Conservation (phyloP, 495 filamentous ascomycete species). For the Trichoderma orchidacearum region DNA sequence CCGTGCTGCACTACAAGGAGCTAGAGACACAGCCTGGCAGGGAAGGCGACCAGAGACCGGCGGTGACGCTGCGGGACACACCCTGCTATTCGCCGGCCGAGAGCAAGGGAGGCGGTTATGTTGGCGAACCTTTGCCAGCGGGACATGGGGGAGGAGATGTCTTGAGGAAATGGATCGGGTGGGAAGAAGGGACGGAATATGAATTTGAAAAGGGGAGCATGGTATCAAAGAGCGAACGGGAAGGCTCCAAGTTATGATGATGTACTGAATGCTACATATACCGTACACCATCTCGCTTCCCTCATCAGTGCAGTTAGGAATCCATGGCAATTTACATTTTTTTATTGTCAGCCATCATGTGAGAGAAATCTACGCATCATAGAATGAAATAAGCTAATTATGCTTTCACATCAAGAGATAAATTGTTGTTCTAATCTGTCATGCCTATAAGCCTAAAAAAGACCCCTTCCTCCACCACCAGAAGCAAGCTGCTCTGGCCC, state of each 20-base stretch:
- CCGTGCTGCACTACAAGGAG: conserved; percentile 63
- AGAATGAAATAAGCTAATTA: neutral
- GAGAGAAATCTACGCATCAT: neutral
- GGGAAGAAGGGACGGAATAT: conserved; percentile 59
- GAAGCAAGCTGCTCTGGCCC: too few relatives aligned
- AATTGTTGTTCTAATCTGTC: neutral
- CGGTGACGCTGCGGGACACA: conserved; percentile 53
- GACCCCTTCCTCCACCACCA: neutral
- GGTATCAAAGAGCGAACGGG: conserved; percentile 24
- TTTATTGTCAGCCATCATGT: neutral
- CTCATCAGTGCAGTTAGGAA: too few relatives aligned
- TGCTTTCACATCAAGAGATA: neutral
- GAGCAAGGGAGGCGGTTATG: conserved; percentile 48
- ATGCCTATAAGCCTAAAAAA: conserved; percentile 1
- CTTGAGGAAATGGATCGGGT: conserved; percentile 64
- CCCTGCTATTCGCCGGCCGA: conserved; percentile 43
- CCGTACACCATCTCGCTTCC: too few relatives aligned
- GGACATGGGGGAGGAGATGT: conserved; percentile 60
- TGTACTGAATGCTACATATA: too few relatives aligned
- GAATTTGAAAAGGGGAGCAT: conserved; percentile 46
- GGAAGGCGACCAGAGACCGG: conserved; percentile 61
- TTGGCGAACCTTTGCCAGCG: conserved; percentile 39
- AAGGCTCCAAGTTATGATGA: conserved; percentile 31
- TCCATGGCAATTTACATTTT: neutral
- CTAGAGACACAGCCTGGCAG: conserved; percentile 40